A percentile compares a stretch with the other conserved stretches of the same genome.
Conservation (phyloP, 148 eudicot genomes). For the Nepenthes mirabilis region DNA sequence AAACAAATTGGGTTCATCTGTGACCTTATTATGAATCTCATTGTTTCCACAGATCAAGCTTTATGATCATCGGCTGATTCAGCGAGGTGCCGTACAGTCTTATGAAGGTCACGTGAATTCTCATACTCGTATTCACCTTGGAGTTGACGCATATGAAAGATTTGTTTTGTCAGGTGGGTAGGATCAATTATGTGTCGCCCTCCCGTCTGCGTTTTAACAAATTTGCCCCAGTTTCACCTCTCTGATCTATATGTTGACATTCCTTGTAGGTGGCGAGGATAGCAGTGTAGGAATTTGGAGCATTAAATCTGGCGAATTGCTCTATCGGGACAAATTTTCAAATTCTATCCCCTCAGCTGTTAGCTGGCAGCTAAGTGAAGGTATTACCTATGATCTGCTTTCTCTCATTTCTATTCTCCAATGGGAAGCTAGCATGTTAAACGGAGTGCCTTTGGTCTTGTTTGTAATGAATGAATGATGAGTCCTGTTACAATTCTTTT, state of each 20-base stretch:
- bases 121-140: constrained; percentile 62
- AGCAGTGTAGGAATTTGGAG: constrained; percentile 59
- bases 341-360: constrained; percentile 39
- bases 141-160: constrained; percentile 61
- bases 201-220: not conserved
- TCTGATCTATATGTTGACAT: not conserved
- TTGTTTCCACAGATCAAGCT: constrained; percentile 50
- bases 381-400: constrained; percentile 9
- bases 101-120: constrained; percentile 79
- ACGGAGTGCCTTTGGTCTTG: not conserved
- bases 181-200: not conserved
- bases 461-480: no score
- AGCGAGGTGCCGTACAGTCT: constrained; percentile 65
- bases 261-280: constrained; percentile 77
- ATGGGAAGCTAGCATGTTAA: not conserved
- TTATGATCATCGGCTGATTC: constrained; percentile 72
- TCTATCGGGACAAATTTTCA: constrained; percentile 50
- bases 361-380: constrained; percentile 50
- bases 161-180: constrained; percentile 54
- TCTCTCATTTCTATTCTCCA: not conserved
- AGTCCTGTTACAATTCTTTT: no score
- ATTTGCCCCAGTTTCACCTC: not conserved
- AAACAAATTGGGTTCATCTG: not conserved
- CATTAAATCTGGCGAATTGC: constrained; percentile 70
- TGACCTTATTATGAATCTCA: not conserved